Conservation (phyloP, 2,329 filamentous ascomycete genomes). For the Alternaria atra region DNA sequence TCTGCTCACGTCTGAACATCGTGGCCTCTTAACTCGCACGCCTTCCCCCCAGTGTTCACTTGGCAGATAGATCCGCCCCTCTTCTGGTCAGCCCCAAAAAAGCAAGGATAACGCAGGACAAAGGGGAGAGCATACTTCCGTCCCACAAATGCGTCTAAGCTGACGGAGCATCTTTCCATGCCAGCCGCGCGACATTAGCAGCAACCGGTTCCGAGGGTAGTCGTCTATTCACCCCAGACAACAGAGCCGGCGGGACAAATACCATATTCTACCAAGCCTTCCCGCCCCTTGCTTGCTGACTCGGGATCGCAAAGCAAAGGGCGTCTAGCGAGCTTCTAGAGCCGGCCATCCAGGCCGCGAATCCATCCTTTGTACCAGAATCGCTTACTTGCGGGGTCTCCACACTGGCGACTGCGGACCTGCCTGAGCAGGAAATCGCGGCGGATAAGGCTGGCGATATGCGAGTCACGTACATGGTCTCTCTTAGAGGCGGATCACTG, state of each 20-base stretch:
- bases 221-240: constrained; percentile 7
- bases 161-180: constrained; percentile 18
- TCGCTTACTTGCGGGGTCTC: constrained; percentile 17
- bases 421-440: constrained; percentile 15
- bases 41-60: constrained; percentile 12
- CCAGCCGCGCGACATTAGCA: constrained; percentile 15
- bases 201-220: not conserved
- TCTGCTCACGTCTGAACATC: constrained; percentile 24
- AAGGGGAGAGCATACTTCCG: constrained; percentile 4
- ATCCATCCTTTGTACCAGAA: constrained; percentile 14
- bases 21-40: constrained; percentile 21
- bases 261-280: constrained; percentile 11
- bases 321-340: constrained; percentile 36
- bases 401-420: constrained; percentile 13
- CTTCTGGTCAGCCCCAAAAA: constrained; percentile 23
- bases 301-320: constrained; percentile 27
- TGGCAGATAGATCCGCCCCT: constrained; percentile 15
- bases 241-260: constrained; percentile 4
- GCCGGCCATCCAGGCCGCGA: constrained; percentile 16
- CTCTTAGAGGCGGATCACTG: not conserved
- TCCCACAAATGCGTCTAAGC: constrained; percentile 22
- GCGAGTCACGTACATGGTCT: constrained; percentile 10
- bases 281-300: constrained; percentile 28
- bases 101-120: constrained; percentile 22
- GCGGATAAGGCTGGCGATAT: constrained; percentile 16